These are phyloP conservation scores for Paraleonurus japonicus DNA, from an alignment of 257 asterid species.

Conservation along the genomic window DNA sequence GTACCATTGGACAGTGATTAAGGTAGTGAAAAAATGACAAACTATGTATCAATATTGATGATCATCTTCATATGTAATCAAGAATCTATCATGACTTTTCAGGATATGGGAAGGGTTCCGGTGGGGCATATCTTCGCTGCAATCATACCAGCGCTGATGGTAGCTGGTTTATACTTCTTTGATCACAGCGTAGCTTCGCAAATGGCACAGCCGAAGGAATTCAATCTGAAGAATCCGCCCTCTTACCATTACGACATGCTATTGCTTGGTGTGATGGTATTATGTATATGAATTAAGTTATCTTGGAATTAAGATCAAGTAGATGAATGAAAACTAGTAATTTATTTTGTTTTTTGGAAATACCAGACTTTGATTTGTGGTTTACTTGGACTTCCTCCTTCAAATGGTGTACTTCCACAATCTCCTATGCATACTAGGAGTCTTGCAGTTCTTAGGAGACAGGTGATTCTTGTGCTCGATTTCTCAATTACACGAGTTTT, in stretches of 20 bases:
- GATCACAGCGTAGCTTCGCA: slow-evolving; percentile 93
- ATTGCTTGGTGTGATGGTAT: slow-evolving; percentile 74
- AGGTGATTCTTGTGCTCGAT: slow-evolving; percentile 36
- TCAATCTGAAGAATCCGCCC: slow-evolving; percentile 74
- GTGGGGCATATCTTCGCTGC: slow-evolving; percentile 60
- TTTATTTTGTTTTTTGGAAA: background rate
- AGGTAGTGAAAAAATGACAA: slow-evolving; percentile 28
- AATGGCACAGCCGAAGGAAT: slow-evolving; percentile 79
- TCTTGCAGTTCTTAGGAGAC: slow-evolving; percentile 77
- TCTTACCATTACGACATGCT: slow-evolving; percentile 80
- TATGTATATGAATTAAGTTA: background rate
- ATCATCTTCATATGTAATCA: background rate
- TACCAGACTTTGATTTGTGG: slow-evolving; percentile 84
- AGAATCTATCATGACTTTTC: slow-evolving; percentile 13
- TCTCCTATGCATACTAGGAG: slow-evolving; percentile 94
- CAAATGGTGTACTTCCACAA: slow-evolving; percentile 95
- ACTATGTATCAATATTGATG: background rate
- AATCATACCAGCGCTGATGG: slow-evolving; percentile 72
- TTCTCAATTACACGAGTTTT: background rate
- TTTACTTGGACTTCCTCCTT: slow-evolving; percentile 87
- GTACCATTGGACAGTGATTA: slow-evolving; percentile 52
- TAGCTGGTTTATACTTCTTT: slow-evolving; percentile 82
- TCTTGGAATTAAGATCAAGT: background rate
- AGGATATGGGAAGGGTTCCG: slow-evolving; percentile 76
- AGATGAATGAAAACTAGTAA: background rate